Base-by-base conservation (phyloP, 495 filamentous ascomycete species). In the Poronia punctata region DNA sequence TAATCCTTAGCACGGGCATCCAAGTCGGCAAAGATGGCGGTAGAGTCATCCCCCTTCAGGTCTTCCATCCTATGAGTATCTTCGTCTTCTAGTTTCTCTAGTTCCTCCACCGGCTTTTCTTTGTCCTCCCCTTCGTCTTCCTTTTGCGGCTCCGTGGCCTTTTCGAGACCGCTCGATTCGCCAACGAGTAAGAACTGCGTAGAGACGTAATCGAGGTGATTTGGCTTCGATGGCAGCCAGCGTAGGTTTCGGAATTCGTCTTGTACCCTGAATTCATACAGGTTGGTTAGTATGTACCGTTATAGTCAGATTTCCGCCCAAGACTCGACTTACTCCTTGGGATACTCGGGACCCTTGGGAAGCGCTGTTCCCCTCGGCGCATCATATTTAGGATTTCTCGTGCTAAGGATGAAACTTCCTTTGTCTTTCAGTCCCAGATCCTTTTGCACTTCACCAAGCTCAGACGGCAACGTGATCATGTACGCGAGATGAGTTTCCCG, bases 181-280 rank as follows among this genome's bases (percentile, higher is more conserved):
- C 90, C 89, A 45, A 95, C 79, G 45, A 95, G 70, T 12, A 95
- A 64, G 37, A 95, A 76, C 54, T 95, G 88, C 0, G 86, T 75
- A 49, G 87, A 84, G 16, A 72, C 71, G 53, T 84, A 87, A 43
- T 94, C 75, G 31, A 95, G 67, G 53, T 89, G 78, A 38, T 88
- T 77, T 0, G 88, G 86, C 39, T 78, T 62, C 6, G 86, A 65
- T 1, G 84, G 76, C 25, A 79, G 67, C 90, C 88, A 95, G 30
- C 82, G 75, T 4, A 79, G 72, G 4, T 76, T 76, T 14, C 69
- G 60, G 52, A 95, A 97, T 44, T 87, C 84, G 11, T 87, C 74
- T 9, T 75, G 64, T 7, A 95, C 63, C 17, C 66, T 71, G 22
- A 5, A 7, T 5, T 11, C 16, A 3, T 6, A 20, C 19, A 8